These are phyloP conservation scores for Agapanthus africanus DNA, from an alignment of 106 monocot species.

Conservation along the genomic window DNA sequence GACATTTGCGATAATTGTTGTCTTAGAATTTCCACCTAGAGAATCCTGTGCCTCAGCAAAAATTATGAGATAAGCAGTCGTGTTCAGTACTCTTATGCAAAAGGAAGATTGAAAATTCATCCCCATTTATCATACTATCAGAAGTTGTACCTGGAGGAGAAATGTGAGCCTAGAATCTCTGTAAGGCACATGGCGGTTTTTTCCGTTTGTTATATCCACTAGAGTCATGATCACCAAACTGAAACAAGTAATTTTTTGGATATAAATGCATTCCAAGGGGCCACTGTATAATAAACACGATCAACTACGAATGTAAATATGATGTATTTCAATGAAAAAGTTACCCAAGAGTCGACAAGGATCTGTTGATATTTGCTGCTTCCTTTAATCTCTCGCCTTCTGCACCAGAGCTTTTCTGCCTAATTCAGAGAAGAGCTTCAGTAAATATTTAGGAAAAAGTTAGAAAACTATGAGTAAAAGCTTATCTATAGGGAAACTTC, in stretches of 20 bases:
- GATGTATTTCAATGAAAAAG: no score
- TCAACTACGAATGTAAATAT: no score
- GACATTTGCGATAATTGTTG: constrained; percentile 61
- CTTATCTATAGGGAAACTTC: not conserved
- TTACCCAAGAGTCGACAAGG: constrained; percentile 75
- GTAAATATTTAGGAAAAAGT: not conserved
- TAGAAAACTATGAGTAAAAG: not conserved
- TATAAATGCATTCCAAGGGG: not conserved
- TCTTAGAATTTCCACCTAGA: constrained; percentile 81
- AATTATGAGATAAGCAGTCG: not conserved
- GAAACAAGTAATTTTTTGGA: constrained; percentile 1
- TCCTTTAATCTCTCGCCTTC: constrained; percentile 80
- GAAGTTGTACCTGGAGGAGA: constrained; percentile 57
- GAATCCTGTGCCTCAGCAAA: constrained; percentile 44
- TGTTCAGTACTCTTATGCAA: not conserved
- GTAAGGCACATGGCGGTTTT: constrained; percentile 63
- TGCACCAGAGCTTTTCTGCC: constrained; percentile 78
- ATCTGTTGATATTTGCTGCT: constrained; percentile 80
- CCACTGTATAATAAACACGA: not conserved
- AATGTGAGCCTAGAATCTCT: constrained; percentile 75
- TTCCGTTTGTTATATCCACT: constrained; percentile 67
- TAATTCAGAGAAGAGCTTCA: constrained; percentile 19
- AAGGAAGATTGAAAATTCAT: not conserved
- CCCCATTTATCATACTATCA: not conserved
- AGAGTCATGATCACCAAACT: constrained; percentile 73